These are phyloP conservation scores for Claviceps sorghi DNA, from an alignment of 2,329 filamentous ascomycete species.

Conservation along the genomic window DNA sequence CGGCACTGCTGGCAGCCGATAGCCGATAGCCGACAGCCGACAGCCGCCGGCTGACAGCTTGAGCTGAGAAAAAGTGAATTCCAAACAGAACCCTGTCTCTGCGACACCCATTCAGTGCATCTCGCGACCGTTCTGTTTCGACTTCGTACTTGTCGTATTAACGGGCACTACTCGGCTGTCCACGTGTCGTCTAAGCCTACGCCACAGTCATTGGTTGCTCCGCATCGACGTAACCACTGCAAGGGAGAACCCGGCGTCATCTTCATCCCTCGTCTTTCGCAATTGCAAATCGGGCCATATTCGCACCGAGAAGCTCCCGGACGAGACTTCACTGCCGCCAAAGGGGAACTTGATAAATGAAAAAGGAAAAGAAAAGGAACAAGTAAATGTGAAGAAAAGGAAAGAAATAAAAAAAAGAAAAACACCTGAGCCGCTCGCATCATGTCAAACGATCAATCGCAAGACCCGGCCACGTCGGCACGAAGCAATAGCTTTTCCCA, in stretches of 20 bases:
- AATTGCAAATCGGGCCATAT: background rate
- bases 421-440: background rate
- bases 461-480: conserved; percentile 11
- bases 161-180: background rate
- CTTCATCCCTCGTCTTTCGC: background rate
- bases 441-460: conserved; percentile 24
- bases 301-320: background rate
- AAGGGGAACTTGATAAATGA: background rate
- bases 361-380: background rate
- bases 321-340: background rate
- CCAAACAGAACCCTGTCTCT: background rate
- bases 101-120: background rate
- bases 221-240: background rate
- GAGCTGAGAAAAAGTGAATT: conserved; percentile 1
- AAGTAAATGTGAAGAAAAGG: too few relatives aligned
- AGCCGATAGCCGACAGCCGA: background rate
- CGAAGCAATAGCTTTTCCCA: conserved; percentile 47
- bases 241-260: background rate
- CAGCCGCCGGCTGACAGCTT: background rate
- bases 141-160: background rate
- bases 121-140: background rate
- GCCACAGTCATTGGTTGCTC: background rate
- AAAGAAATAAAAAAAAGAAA: background rate
- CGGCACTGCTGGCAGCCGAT: too few relatives aligned
- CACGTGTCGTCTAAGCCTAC: background rate